A percentile compares a stretch with the other conserved stretches of the same genome.
Conservation (phyloP, 176 grass and related monocot species). For the Chrysopogon serrulatus region DNA sequence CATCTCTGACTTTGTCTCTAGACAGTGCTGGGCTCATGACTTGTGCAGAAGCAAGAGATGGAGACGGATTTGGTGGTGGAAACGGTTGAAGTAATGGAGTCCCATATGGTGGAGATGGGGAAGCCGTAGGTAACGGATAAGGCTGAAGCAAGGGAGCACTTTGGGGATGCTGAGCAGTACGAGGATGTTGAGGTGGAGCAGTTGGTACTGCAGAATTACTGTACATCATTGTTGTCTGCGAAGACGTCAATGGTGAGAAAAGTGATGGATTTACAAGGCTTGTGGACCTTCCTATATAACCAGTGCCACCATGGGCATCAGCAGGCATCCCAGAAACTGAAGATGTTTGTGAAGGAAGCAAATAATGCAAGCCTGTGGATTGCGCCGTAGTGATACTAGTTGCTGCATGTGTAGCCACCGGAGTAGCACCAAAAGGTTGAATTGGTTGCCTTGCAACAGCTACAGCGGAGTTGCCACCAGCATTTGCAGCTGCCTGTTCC, state of each 20-base stretch:
- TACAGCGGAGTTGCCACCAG: constrained; percentile 23
- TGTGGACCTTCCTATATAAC: background rate
- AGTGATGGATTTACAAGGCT: constrained; percentile 57
- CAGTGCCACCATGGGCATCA: constrained; percentile 27
- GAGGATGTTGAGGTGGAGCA: constrained; percentile 46
- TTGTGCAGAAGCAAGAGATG: constrained; percentile 39
- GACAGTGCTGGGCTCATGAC: constrained; percentile 24
- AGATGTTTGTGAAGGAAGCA: constrained; percentile 26
- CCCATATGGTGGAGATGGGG: constrained; percentile 46
- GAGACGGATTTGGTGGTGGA: constrained; percentile 41
- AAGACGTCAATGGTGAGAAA: constrained; percentile 37
- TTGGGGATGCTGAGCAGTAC: constrained; percentile 28
- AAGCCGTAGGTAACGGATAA: constrained; percentile 37
- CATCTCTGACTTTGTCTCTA: constrained; percentile 47
- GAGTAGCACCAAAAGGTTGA: background rate
- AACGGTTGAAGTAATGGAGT: constrained; percentile 52
- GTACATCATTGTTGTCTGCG: constrained; percentile 21
- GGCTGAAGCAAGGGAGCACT: constrained; percentile 55
- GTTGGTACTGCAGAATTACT: constrained; percentile 23
- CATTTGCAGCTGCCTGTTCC: constrained; percentile 37
- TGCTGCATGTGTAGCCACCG: constrained; percentile 29
- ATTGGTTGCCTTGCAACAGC: constrained; percentile 14
- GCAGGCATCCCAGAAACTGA: constrained; percentile 8
- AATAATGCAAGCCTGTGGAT: constrained; percentile 13
- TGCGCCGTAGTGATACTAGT: background rate